Conservation (phyloP, 2,329 filamentous ascomycete species). For the Amauroascus verrucosus region DNA sequence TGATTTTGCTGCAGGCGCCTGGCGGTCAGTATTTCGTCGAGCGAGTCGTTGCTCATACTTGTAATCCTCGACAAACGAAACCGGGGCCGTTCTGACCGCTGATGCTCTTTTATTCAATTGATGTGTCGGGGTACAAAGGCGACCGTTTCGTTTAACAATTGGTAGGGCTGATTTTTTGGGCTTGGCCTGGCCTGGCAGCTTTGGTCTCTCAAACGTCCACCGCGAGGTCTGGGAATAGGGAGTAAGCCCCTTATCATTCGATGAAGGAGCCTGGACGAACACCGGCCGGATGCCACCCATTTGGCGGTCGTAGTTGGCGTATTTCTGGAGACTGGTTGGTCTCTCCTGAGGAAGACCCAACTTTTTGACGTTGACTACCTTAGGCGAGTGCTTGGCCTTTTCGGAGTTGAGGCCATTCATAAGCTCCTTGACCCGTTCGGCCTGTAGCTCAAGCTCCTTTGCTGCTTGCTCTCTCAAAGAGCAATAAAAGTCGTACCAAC, state of each 20-base stretch:
- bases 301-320: constrained; percentile 25
- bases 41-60: constrained; percentile 15
- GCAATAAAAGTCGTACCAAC: constrained; percentile 70
- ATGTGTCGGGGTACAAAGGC: constrained; percentile 33
- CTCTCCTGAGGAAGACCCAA: constrained; percentile 24
- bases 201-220: constrained; percentile 22
- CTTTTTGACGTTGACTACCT: constrained; percentile 42
- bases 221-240: constrained; percentile 14
- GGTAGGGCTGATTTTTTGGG: constrained; percentile 29
- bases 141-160: constrained; percentile 28
- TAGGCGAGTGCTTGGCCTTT: constrained; percentile 48
- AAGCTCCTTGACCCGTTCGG: constrained; percentile 47
- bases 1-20: too few relatives aligned
- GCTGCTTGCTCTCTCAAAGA: constrained; percentile 54
- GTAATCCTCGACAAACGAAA: constrained; percentile 35
- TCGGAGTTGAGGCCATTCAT: constrained; percentile 49
- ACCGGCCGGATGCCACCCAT: constrained; percentile 25
- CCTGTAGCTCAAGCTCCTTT: constrained; percentile 47
- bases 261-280: constrained; percentile 15
- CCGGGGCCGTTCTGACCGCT: constrained; percentile 32
- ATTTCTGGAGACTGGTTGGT: constrained; percentile 25
- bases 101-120: constrained; percentile 32
- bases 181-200: constrained; percentile 17
- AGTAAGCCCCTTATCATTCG: constrained; percentile 1
- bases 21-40: neutral